Evolutionary conservation across 2,329 filamentous ascomycete genomes (phyloP), one percentile per base, ranked within the genome.

Genomic region (Trichoderma koningii): DNA sequence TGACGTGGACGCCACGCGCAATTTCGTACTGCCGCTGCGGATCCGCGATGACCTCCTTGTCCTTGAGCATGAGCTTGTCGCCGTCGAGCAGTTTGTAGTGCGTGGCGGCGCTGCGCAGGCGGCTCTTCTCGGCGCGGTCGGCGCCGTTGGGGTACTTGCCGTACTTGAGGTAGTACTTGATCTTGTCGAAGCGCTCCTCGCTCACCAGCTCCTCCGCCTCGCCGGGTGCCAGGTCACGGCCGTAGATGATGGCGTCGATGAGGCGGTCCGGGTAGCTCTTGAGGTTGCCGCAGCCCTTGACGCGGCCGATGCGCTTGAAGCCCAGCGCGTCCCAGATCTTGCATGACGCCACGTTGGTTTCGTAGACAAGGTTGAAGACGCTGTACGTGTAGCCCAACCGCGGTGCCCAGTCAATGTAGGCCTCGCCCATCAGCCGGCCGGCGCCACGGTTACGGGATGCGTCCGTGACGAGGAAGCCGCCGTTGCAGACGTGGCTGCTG

Each of bases 171-270:
- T 98, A 98, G 82, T 91, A 98, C 74, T 93, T 90, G 76, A 98
- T 98, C 83, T 97, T 97, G 82, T 97, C 94, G 82, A 98, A 98
- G 71, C 95, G 91, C 80, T 97, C 93, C 82, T 97, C 93, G 77
- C 90, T 93, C 72, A 94, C 89, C 75, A 91, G 89, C 76, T 95
- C 91, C 75, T 95, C 92, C 71, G 85, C 85, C 72, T 92, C 89
- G 66, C 75, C 76, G 52, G 75, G 75, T 17, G 78, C 80, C 67
- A 87, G 79, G 71, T 89, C 87, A 62, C 86, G 83, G 41, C 93
- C 93, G 78, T 90, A 92, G 68, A 92, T 91, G 75, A 92, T 91
- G 73, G 88, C 89, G 77, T 92, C 89, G 67, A 92, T 85, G 67
- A 89, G 82, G 69, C 88, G 85, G 68, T 84, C 87, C 9, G 88